Percentiles rank a stretch among this genome's conserved stretches.
Evolutionary conservation across 305 asterid species (phyloP).

Genomic region (Caryopteris hybrid): DNA sequence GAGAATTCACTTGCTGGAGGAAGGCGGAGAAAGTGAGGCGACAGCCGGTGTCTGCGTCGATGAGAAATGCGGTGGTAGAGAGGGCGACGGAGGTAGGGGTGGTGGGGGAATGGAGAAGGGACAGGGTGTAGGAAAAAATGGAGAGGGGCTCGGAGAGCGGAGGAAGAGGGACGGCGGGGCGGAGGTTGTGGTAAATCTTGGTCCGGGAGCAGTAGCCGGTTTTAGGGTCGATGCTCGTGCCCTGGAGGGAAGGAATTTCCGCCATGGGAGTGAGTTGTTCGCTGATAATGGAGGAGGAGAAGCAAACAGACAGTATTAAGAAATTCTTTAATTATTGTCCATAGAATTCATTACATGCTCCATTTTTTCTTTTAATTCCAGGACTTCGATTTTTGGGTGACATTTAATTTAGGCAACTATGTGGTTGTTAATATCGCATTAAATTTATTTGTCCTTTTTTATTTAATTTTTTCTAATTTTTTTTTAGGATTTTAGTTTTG

Average conservation of each 20-base stretch:
- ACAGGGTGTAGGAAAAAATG: conserved; percentile 35
- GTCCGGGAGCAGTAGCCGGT: conserved; percentile 50
- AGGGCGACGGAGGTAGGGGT: conserved; percentile 32
- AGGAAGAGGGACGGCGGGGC: conserved; percentile 44
- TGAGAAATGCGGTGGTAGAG: conserved; percentile 57
- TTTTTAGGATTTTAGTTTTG: too few relatives aligned
- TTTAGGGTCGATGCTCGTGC: conserved; percentile 25
- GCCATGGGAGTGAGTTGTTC: conserved; percentile 12
- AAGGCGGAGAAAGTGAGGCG: conserved; percentile 48
- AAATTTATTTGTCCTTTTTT: too few relatives aligned
- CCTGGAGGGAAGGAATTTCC: neutral
- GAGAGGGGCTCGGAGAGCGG: conserved; percentile 47
- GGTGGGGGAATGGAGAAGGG: conserved; percentile 49
- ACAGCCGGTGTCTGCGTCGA: conserved; percentile 52
- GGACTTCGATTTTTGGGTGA: too few relatives aligned
- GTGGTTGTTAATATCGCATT: too few relatives aligned
- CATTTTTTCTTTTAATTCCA: too few relatives aligned
- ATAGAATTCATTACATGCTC: too few relatives aligned
- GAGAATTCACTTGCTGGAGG: conserved; percentile 39
- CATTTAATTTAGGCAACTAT: too few relatives aligned
- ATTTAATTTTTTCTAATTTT: too few relatives aligned
- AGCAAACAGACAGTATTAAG: too few relatives aligned
- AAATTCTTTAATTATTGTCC: too few relatives aligned
- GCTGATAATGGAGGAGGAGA: too few relatives aligned
- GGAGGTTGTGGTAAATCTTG: conserved; percentile 50